Conservation (phyloP, 2,329 filamentous ascomycete species). For the Botrytis medusae region DNA sequence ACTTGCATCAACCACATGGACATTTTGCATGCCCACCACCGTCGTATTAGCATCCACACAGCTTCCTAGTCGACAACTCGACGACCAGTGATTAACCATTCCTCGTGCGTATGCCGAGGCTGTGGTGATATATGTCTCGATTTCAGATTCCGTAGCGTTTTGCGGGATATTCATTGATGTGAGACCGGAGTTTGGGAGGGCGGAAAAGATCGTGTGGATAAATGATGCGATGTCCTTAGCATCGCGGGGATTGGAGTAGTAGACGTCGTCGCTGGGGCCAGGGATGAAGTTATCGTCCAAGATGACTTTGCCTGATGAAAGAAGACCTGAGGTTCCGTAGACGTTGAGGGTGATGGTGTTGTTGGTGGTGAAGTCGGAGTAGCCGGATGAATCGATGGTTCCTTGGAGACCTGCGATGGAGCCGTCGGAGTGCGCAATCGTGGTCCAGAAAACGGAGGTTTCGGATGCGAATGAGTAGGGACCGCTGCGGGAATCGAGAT, state of each 20-base stretch:
- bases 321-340: constrained; percentile 56
- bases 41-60: constrained; percentile 50
- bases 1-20: constrained; percentile 53
- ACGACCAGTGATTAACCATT: constrained; percentile 54
- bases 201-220: constrained; percentile 51
- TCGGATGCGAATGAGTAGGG: constrained; percentile 55
- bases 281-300: constrained; percentile 48
- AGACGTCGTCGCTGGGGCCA: constrained; percentile 45
- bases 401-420: constrained; percentile 50
- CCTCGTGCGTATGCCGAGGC: constrained; percentile 49
- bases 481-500: constrained; percentile 49
- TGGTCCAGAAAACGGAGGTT: constrained; percentile 54
- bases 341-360: constrained; percentile 56
- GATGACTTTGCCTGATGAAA: constrained; percentile 49
- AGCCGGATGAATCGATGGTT: constrained; percentile 52
- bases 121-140: constrained; percentile 51
- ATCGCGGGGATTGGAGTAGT: constrained; percentile 50
- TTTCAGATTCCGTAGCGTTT: constrained; percentile 48
- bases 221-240: constrained; percentile 50
- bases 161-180: constrained; percentile 50
- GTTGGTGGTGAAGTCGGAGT: constrained; percentile 42
- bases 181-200: constrained; percentile 45
- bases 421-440: constrained; percentile 46
- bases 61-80: constrained; percentile 50
- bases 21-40: constrained; percentile 50